Evolutionary conservation across 805 yeast species (phyloP), one percentile per base, ranked within the genome.

Genomic region (Ogataea wickerhamii): DNA sequence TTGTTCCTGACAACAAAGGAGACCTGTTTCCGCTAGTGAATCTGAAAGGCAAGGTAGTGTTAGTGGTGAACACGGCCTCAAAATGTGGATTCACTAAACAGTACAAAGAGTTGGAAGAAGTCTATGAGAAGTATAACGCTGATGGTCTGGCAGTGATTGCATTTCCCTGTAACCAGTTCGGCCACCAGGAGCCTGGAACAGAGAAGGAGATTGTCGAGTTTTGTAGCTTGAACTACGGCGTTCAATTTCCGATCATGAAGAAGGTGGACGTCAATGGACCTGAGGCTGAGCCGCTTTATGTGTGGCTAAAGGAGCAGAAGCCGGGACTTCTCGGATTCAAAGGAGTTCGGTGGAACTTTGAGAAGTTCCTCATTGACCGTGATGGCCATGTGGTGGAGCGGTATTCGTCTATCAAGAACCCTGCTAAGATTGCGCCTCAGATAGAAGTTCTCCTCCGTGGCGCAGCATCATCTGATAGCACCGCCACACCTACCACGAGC

Each of bases 111-210:
- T 65, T 88, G 24, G 89, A 88, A 63, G 64, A 60, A 28, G 63
- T 88, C 11, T 79, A 86, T 65, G 65, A 78, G 44, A 77, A 78
- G 56, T 84, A 81, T 64, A 64, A 72, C 37, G 76, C 72, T 34
- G 55, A 73, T 45, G 94, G 86, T 1, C 67, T 89, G 18, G 77
- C 66, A 31, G 70, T 88, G 19, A 47, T 88, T 24, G 96, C 88
- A 0, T 87, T 88, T 73, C 97, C 97, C 22, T 86, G 96, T 64
- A 85, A 87, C 65, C 96, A 87, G 60, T 88, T 88, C 58, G 89
- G 83, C 18, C 67, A 75, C 51, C 83, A 93, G 68, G 86, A 89
- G 63, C 82, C 93, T 49, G 80, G 80, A 3, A 55, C 74, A 3
- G 78, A 74, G 35, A 74, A 78, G 40, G 88, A 84, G 53, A 86